phyloP scores from a whole-genome alignment of 192 early-diverging fungal genomes.

The Ambispora gerdemannii region DNA sequence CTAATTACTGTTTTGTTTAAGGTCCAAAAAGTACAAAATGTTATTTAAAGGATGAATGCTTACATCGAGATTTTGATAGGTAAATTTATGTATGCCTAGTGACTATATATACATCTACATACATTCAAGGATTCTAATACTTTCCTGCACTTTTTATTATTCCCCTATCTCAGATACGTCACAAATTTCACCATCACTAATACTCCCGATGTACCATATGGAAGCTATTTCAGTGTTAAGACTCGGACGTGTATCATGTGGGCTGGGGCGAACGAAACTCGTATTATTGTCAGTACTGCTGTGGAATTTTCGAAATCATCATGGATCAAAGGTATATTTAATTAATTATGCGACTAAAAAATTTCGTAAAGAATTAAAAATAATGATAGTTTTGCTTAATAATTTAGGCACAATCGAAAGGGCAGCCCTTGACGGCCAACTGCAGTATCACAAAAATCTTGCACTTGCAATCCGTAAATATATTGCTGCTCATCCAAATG shows the following conservation, averaged over 20 bases:
- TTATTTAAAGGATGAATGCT: constrained; percentile 45
- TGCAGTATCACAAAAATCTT: constrained; percentile 43
- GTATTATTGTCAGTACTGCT: constrained; percentile 42
- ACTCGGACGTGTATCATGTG: constrained; percentile 52
- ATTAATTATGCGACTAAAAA: neutral
- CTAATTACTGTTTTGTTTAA: constrained; percentile 5
- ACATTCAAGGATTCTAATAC: no score
- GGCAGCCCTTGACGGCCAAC: constrained; percentile 47
- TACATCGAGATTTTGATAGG: constrained; percentile 43
- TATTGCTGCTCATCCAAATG: constrained; percentile 42
- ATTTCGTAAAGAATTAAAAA: no score
- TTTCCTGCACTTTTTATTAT: neutral
- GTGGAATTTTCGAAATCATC: constrained; percentile 51
- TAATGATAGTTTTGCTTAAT: no score
- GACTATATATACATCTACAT: no score
- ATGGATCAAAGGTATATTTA: constrained; percentile 50
- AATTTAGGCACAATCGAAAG: constrained; percentile 52
- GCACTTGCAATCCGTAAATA: constrained; percentile 38
- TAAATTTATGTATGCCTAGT: constrained; percentile 14
- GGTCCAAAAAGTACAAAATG: constrained; percentile 42
- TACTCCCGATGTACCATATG: constrained; percentile 57
- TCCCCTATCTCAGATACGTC: constrained; percentile 12
- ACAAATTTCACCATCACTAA: constrained; percentile 48
- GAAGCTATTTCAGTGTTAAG: constrained; percentile 49
- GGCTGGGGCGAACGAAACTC: constrained; percentile 40